Conservation (phyloP, 2,329 filamentous ascomycete species). For the Iodosphaeria phyllophila region DNA sequence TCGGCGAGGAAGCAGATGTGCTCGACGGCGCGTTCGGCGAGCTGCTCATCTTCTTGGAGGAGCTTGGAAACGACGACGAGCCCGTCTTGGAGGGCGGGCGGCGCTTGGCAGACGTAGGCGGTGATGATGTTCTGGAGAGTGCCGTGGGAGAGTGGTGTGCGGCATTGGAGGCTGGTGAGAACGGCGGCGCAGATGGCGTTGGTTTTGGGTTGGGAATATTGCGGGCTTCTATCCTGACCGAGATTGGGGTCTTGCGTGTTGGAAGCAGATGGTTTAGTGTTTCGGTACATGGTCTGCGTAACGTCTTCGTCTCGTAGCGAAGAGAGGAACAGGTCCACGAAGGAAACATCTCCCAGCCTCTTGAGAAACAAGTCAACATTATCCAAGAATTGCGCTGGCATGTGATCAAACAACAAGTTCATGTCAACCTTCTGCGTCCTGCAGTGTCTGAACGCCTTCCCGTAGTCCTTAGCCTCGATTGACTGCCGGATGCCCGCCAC, state of each 20-base stretch:
- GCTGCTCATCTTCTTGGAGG: slow-evolving; percentile 43
- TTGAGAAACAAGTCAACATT: slow-evolving; percentile 63
- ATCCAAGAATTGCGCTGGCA: slow-evolving; percentile 66
- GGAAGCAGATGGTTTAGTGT: slow-evolving; percentile 41
- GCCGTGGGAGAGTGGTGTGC: slow-evolving; percentile 35
- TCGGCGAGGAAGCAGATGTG: slow-evolving; percentile 97
- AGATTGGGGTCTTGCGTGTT: no score
- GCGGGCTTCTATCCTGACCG: no score
- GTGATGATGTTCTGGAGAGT: slow-evolving; percentile 79
- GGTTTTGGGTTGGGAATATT: no score
- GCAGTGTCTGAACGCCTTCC: slow-evolving; percentile 69
- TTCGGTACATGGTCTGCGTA: slow-evolving; percentile 78
- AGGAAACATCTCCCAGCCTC: slow-evolving; percentile 63
- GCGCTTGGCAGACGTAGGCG: slow-evolving; percentile 81
- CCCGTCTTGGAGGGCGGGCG: slow-evolving; percentile 76
- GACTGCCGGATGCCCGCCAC: slow-evolving; percentile 71
- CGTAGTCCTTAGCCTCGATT: slow-evolving; percentile 67
- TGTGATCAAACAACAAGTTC: slow-evolving; percentile 92
- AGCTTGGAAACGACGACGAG: slow-evolving; percentile 62
- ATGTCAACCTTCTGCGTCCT: slow-evolving; percentile 89
- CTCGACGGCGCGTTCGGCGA: slow-evolving; percentile 78
- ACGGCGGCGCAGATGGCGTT: slow-evolving; percentile 82
- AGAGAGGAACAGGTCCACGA: slow-evolving; percentile 82
- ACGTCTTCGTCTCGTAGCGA: slow-evolving; percentile 82
- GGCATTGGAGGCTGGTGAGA: slow-evolving; percentile 43